Conservation (phyloP, 257 asterid species). For the Solanum rostratum region DNA sequence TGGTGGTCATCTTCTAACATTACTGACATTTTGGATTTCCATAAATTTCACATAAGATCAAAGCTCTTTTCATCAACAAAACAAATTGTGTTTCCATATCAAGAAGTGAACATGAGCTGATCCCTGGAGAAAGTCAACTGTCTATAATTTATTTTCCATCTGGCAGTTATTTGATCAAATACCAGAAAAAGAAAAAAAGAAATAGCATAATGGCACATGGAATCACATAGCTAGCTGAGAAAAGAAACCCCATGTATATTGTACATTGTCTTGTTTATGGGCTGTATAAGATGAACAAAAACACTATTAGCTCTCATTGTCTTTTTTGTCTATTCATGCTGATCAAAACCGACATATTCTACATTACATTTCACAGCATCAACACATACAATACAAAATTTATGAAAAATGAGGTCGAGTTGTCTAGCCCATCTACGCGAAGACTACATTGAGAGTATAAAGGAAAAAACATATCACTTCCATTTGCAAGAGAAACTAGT, state of each 20-base stretch:
- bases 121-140: too few species aligned
- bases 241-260: not conserved
- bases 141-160: too few species aligned
- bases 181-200: not conserved
- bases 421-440: not conserved
- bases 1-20: too few species aligned
- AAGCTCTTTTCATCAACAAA: too few species aligned
- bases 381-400: not conserved
- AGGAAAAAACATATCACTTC: not conserved
- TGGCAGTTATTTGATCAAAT: not conserved
- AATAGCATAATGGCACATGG: not conserved
- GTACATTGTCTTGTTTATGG: not conserved
- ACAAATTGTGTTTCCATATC: not conserved
- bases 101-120: not conserved
- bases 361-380: not conserved
- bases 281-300: not conserved
- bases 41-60: too few species aligned
- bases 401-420: not conserved
- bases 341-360: not conserved
- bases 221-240: not conserved
- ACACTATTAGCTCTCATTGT: not conserved
- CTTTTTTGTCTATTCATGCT: not conserved
- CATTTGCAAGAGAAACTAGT: not conserved
- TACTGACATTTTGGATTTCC: too few species aligned
- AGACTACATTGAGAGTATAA: not conserved